A percentile compares a stretch with the other conserved stretches of the same genome.
Evolutionary conservation across 2,329 filamentous ascomycete genomes (phyloP).

Genomic region (Cladophialophora chaetospira): DNA sequence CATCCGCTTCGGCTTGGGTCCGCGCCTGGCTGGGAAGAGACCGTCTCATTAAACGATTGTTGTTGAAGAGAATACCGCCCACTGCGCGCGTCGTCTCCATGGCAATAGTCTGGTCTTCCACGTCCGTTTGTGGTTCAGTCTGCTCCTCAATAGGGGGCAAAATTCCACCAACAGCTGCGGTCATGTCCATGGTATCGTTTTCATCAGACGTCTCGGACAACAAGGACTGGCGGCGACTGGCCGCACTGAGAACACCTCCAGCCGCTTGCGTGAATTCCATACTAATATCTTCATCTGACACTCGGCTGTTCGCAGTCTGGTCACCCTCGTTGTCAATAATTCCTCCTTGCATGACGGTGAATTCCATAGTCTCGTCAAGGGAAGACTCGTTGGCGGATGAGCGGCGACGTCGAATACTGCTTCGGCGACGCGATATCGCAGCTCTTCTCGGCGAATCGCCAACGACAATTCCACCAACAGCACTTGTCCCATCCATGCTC

Average conservation of each 20-base stretch:
- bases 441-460: conserved; percentile 31
- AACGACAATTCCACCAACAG: conserved; percentile 73
- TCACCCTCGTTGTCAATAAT: conserved; percentile 41
- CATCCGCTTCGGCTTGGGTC: conserved; percentile 38
- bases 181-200: conserved; percentile 63
- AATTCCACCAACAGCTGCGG: conserved; percentile 49
- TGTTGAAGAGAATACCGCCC: conserved; percentile 58
- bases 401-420: conserved; percentile 39
- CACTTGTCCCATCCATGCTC: conserved; percentile 92
- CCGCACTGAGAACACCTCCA: conserved; percentile 40
- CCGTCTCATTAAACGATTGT: conserved; percentile 46
- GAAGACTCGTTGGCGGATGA: conserved; percentile 43
- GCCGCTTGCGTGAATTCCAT: conserved; percentile 51
- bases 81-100: conserved; percentile 70
- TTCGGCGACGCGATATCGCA: conserved; percentile 41
- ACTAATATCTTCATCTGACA: conserved; percentile 51
- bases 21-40: conserved; percentile 38
- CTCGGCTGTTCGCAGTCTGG: conserved; percentile 38
- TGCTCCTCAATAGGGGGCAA: conserved; percentile 44
- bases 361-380: conserved; percentile 55
- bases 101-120: conserved; percentile 53
- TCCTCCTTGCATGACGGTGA: conserved; percentile 57
- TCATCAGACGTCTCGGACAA: conserved; percentile 37
- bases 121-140: conserved; percentile 40
- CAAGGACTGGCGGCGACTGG: conserved; percentile 10